phyloP scores from a whole-genome alignment of 208 protist species.

The Wallacemonas sp. region DNA sequence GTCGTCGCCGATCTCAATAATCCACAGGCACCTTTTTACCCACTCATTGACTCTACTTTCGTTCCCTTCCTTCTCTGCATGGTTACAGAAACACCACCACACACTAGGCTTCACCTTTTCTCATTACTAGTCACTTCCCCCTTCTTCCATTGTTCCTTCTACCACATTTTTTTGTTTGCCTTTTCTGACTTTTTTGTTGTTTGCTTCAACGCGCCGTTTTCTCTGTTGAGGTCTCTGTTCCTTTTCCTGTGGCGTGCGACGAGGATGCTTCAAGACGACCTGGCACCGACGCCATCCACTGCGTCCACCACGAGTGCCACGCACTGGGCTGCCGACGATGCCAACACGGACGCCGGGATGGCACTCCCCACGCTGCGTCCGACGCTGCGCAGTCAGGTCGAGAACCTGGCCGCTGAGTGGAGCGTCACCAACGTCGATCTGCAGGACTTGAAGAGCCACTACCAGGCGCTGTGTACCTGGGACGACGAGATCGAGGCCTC shows the following conservation, averaged over 20 bases:
- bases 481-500: not conserved
- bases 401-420: constrained; percentile 7
- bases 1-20: no score
- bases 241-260: not conserved
- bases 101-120: not conserved
- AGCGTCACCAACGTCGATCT: not conserved
- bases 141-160: not conserved
- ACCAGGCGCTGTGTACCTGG: not conserved
- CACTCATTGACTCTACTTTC: not conserved
- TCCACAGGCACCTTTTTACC: no score
- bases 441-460: constrained; percentile 1
- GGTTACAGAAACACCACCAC: no score
- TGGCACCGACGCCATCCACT: no score
- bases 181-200: not conserved
- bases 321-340: not conserved
- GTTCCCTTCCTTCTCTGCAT: constrained; percentile 13
- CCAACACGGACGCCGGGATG: not conserved
- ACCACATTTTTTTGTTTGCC: not conserved
- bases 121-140: not conserved
- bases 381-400: not conserved
- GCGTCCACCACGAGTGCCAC: not conserved
- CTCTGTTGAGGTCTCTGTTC: constrained; percentile 9
- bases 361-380: not conserved
- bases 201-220: no score
- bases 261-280: not conserved